A percentile compares a stretch with the other conserved stretches of the same genome.
Evolutionary conservation across 148 eudicot genomes (phyloP).

Genomic region (Linanthus parryae): DNA sequence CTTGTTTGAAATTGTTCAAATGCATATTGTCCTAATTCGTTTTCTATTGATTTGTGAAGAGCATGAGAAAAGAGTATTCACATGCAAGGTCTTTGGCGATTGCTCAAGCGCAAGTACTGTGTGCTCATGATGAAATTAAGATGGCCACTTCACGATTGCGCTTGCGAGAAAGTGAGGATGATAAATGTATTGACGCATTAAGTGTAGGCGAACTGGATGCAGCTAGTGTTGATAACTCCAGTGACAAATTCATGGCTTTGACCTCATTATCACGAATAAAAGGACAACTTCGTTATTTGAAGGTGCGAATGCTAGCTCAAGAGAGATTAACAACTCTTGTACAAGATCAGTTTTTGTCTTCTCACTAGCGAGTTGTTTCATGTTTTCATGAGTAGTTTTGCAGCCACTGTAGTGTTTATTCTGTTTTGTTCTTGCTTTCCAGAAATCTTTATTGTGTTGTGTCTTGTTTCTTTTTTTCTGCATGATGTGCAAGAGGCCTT

Average conservation of each 20-base stretch:
- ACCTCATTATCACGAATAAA: conserved; percentile 60
- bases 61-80: conserved; percentile 91
- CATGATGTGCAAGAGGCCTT: too few species aligned
- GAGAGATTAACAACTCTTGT: too few species aligned
- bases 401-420: too few species aligned
- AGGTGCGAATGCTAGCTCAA: conserved; percentile 34
- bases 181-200: conserved; percentile 70
- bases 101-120: conserved; percentile 83
- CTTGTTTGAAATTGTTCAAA: too few species aligned
- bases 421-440: too few species aligned
- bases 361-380: too few species aligned
- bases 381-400: too few species aligned
- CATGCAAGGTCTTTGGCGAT: conserved; percentile 78
- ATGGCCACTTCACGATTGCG: conserved; percentile 97
- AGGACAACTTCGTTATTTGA: conserved; percentile 88
- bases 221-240: conserved; percentile 65
- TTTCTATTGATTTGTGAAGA: conserved; percentile 31
- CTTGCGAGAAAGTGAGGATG: conserved; percentile 62
- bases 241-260: conserved; percentile 69
- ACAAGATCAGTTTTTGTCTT: not conserved
- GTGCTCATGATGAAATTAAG: conserved; percentile 94
- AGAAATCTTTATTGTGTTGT: too few species aligned
- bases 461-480: too few species aligned
- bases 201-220: conserved; percentile 76
- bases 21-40: not conserved